A percentile compares a stretch with the other conserved stretches of the same genome.
Conservation (phyloP, 1,284 basidiomycete genomes). For the Apiotrichum porosum region DNA sequence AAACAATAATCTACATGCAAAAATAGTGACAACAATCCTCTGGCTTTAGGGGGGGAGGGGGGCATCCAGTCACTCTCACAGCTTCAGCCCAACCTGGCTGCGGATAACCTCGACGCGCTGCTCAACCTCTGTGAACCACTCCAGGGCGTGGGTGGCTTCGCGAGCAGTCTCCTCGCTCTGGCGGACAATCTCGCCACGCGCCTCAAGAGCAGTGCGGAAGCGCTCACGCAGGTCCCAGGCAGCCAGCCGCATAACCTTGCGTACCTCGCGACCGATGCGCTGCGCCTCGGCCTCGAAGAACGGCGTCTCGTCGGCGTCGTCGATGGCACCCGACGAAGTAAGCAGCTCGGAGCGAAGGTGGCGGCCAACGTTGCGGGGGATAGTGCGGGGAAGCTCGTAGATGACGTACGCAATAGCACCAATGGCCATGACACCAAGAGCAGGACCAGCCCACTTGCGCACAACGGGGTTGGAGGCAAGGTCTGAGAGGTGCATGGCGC, state of each 20-base stretch:
- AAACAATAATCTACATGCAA: neutral
- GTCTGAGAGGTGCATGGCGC: conserved; percentile 66
- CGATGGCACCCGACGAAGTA: conserved; percentile 28
- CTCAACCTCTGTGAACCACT: conserved; percentile 63
- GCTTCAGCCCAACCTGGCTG: conserved; percentile 37
- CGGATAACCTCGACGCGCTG: conserved; percentile 58
- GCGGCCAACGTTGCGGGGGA: conserved; percentile 87
- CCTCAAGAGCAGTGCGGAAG: conserved; percentile 76
- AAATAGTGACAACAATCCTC: neutral
- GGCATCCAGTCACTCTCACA: conserved; percentile 3
- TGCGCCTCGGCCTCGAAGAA: conserved; percentile 68
- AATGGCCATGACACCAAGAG: conserved; percentile 64
- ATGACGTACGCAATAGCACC: conserved; percentile 79
- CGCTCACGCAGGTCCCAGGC: conserved; percentile 85
- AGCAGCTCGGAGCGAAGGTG: conserved; percentile 57
- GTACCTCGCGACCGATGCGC: conserved; percentile 76
- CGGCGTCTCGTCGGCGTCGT: conserved; percentile 42
- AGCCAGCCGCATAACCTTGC: conserved; percentile 90
- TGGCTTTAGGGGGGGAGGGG: no score
- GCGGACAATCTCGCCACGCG: conserved; percentile 68
- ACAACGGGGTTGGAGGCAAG: conserved; percentile 75
- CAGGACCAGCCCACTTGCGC: conserved; percentile 82
- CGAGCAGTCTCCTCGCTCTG: conserved; percentile 68
- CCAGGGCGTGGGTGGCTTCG: conserved; percentile 65
- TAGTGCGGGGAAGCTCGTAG: conserved; percentile 79